Conservation (phyloP, 106 monocot species). For the Dendrobium chrysotoxum region DNA sequence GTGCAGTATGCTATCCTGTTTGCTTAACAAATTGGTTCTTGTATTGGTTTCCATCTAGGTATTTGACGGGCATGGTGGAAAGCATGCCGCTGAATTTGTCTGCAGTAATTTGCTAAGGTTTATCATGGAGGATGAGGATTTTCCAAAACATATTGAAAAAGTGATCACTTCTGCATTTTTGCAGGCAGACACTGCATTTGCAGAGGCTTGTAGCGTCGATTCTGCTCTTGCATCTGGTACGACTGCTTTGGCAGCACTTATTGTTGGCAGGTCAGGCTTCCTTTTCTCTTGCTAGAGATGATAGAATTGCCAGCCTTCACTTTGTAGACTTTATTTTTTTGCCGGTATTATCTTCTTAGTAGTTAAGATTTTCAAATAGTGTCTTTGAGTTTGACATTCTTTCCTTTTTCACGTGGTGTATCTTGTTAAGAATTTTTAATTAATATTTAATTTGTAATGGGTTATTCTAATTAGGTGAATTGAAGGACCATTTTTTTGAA, state of each 20-base stretch:
- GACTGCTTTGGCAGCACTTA: constrained; percentile 69
- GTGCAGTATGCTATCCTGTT: not conserved
- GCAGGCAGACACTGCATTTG: constrained; percentile 78
- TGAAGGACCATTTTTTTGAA: not conserved
- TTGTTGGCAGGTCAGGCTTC: constrained; percentile 67
- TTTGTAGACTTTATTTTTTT: not conserved
- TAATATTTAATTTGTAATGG: constrained; percentile 1
- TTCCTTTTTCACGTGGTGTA: not conserved
- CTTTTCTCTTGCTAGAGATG: not conserved
- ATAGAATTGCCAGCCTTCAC: not conserved
- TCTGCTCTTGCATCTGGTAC: constrained; percentile 80
- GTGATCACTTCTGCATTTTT: constrained; percentile 73
- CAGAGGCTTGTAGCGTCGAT: constrained; percentile 65
- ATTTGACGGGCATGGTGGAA: constrained; percentile 96
- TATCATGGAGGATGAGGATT: constrained; percentile 52
- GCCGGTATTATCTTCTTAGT: not conserved
- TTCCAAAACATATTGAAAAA: constrained; percentile 63
- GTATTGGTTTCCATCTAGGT: constrained; percentile 30
- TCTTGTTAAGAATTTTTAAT: not conserved
- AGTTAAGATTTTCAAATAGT: not conserved
- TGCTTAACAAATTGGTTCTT: not conserved
- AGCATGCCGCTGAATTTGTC: constrained; percentile 84
- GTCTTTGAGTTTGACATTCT: not conserved
- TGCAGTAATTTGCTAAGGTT: constrained; percentile 65
- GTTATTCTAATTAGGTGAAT: not conserved